Conservation (phyloP, 306 rosid genomes). For the Cyamopsis tetragonoloba region DNA sequence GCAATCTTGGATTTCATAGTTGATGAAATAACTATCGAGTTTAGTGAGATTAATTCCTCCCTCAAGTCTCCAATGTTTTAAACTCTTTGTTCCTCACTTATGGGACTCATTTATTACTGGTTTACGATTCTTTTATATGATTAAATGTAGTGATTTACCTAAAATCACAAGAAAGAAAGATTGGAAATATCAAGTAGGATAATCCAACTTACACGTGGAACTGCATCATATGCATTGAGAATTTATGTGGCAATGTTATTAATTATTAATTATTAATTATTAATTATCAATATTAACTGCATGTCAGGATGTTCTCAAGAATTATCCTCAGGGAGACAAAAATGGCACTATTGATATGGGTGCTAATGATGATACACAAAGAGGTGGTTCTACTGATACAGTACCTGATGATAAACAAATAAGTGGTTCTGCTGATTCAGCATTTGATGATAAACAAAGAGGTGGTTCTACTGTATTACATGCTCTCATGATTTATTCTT, state of each 20-base stretch:
- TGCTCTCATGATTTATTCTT: slow-evolving; percentile 1
- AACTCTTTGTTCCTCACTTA: neutral
- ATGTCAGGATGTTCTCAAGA: slow-evolving; percentile 59
- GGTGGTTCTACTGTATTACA: slow-evolving; percentile 45
- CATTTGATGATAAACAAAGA: slow-evolving; percentile 26
- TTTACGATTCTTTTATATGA: neutral
- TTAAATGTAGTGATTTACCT: neutral
- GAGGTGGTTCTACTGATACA: slow-evolving; percentile 45
- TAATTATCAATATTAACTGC: slow-evolving; percentile 31
- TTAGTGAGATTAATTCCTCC: neutral
- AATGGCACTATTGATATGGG: slow-evolving; percentile 31
- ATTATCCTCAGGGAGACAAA: slow-evolving; percentile 37
- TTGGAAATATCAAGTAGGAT: neutral
- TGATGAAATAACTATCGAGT: neutral
- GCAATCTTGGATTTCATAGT: neutral
- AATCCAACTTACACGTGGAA: neutral
- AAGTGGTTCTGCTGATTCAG: slow-evolving; percentile 47
- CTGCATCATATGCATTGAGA: slow-evolving; percentile 4
- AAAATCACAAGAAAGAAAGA: neutral
- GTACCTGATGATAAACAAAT: slow-evolving; percentile 25
- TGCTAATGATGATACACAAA: slow-evolving; percentile 22
- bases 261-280: slow-evolving; percentile 28
- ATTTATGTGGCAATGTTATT: slow-evolving; percentile 18
- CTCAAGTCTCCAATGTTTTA: neutral
- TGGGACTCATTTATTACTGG: neutral